These are phyloP conservation scores for Parietichytrium sp. DNA, from an alignment of 108 stramenopile species.

Conservation along the genomic window DNA sequence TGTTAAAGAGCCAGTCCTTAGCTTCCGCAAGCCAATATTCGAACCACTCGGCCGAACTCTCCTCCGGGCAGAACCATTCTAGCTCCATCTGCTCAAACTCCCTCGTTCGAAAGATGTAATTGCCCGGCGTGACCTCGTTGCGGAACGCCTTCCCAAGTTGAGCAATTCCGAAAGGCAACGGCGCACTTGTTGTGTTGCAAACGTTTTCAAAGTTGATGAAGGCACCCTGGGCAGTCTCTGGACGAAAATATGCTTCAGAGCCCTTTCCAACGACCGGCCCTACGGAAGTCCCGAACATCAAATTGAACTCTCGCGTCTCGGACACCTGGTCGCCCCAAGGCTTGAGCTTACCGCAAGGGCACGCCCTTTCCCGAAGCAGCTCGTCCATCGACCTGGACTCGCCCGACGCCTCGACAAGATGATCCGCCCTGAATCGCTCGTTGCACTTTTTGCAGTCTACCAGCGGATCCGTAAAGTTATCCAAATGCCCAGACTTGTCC, in stretches of 20 bases:
- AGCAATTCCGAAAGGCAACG: constrained; percentile 90
- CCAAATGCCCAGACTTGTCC: constrained; percentile 91
- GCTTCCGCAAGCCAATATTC: constrained; percentile 74
- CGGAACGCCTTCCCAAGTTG: constrained; percentile 97
- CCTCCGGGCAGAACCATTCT: constrained; percentile 83
- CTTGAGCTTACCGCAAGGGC: not conserved
- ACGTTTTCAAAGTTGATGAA: constrained; percentile 94
- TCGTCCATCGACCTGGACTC: constrained; percentile 48
- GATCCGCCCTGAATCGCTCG: constrained; percentile 88
- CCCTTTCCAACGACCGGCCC: constrained; percentile 79
- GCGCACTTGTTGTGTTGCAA: constrained; percentile 65
- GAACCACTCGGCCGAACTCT: constrained; percentile 44
- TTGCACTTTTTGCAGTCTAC: constrained; percentile 92
- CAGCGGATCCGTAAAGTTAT: constrained; percentile 95
- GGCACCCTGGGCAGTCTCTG: constrained; percentile 98
- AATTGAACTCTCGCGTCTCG: constrained; percentile 80
- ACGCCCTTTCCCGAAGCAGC: not conserved
- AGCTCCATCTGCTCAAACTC: constrained; percentile 99
- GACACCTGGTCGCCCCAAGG: not conserved
- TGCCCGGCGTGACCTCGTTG: constrained; percentile 94
- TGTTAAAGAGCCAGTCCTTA: constrained; percentile 68
- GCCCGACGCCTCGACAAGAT: constrained; percentile 77
- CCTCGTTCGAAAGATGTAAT: constrained; percentile 92
- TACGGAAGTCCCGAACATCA: constrained; percentile 94
- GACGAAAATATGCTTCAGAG: constrained; percentile 83